Evolutionary conservation across 2,329 filamentous ascomycete species (phyloP).

Genomic region (Raffaelea albimanens): DNA sequence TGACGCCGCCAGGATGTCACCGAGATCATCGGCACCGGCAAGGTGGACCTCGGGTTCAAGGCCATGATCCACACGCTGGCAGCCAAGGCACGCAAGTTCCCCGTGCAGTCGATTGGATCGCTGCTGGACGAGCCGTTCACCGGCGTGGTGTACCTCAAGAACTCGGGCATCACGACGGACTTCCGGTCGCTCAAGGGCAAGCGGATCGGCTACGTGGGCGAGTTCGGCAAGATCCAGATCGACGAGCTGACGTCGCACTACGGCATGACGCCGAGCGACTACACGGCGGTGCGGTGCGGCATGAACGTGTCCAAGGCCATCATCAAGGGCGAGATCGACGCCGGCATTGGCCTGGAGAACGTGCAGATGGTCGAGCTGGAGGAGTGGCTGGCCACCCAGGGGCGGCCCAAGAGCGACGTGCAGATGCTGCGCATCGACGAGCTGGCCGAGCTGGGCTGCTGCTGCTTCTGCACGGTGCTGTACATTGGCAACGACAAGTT

Average conservation of each 20-base stretch:
- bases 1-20: conserved; percentile 54
- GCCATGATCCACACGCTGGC: conserved; percentile 75
- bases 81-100: conserved; percentile 66
- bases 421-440: conserved; percentile 77
- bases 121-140: conserved; percentile 68
- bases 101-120: conserved; percentile 62
- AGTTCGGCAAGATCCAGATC: conserved; percentile 78
- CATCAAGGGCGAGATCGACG: conserved; percentile 49
- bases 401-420: conserved; percentile 55
- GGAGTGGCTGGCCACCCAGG: conserved; percentile 59
- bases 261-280: conserved; percentile 43
- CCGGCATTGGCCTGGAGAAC: conserved; percentile 66
- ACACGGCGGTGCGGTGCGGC: conserved; percentile 68
- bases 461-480: conserved; percentile 75
- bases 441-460: conserved; percentile 70
- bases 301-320: conserved; percentile 77
- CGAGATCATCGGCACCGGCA: conserved; percentile 60
- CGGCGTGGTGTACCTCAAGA: conserved; percentile 49
- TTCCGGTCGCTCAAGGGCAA: conserved; percentile 59
- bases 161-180: conserved; percentile 61
- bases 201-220: conserved; percentile 52
- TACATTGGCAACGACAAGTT: conserved; percentile 73
- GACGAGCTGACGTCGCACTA: conserved; percentile 66
- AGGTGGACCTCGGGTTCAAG: conserved; percentile 72
- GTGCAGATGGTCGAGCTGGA: conserved; percentile 77